phyloP scores from a whole-genome alignment of 257 asterid species.

The Avicennia marina region DNA sequence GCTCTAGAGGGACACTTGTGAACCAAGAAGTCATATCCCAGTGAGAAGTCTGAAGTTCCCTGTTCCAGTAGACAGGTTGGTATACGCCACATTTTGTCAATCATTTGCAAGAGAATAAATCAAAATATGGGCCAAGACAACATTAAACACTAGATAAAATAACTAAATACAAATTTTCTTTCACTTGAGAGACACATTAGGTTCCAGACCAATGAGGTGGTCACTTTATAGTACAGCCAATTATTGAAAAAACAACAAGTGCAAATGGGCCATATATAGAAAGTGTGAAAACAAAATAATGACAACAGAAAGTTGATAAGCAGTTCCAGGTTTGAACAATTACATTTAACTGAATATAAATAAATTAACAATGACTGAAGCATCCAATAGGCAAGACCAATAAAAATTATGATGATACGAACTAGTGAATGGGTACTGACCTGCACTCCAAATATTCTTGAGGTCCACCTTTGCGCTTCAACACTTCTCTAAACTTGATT shows the following conservation, averaged over 20 bases:
- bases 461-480: slow-evolving; percentile 93
- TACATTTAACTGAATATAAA: slow-evolving; percentile 5
- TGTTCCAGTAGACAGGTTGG: not conserved
- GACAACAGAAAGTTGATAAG: slow-evolving; percentile 5
- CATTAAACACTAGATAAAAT: not conserved
- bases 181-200: not conserved
- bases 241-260: slow-evolving; percentile 6
- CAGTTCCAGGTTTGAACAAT: slow-evolving; percentile 13
- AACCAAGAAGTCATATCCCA: slow-evolving; percentile 4
- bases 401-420: slow-evolving; percentile 9
- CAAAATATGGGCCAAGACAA: not conserved
- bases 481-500: slow-evolving; percentile 79
- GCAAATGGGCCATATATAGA: slow-evolving; percentile 6
- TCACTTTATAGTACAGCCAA: slow-evolving; percentile 4
- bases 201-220: slow-evolving; percentile 8
- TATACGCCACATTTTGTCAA: slow-evolving; percentile 12
- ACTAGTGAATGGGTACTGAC: slow-evolving; percentile 30
- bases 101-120: slow-evolving; percentile 12
- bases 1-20: slow-evolving; percentile 1
- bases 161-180: not conserved
- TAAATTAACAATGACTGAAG: slow-evolving; percentile 10
- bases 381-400: slow-evolving; percentile 11
- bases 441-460: slow-evolving; percentile 95
- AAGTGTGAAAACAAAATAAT: slow-evolving; percentile 3
- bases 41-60: slow-evolving; percentile 8